phyloP scores from a whole-genome alignment of 2,329 filamentous ascomycete genomes.

The Neocatenulostroma microsporum region DNA sequence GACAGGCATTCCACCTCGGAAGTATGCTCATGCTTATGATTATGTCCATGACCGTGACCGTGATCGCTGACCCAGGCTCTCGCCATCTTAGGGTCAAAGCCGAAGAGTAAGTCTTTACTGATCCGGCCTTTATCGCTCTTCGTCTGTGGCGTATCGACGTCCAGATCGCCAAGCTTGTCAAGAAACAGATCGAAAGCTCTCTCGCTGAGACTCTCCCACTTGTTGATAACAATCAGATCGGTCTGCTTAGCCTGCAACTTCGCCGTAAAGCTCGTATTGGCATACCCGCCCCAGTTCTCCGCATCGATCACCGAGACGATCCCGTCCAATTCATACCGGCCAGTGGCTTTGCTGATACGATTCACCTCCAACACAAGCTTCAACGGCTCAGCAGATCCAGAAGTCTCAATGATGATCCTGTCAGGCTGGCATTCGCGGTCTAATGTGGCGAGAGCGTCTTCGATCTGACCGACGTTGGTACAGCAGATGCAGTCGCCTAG shows the following conservation, averaged over 20 bases:
- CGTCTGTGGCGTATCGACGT: conserved; percentile 67
- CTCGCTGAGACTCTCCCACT: conserved; percentile 75
- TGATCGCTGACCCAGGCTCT: conserved; percentile 35
- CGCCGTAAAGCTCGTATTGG: conserved; percentile 83
- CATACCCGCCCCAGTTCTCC: conserved; percentile 91
- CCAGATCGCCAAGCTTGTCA: conserved; percentile 71
- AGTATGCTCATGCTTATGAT: conserved; percentile 54
- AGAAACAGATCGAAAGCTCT: conserved; percentile 66
- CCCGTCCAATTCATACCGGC: conserved; percentile 69
- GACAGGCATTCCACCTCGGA: conserved; percentile 87
- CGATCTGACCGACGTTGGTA: conserved; percentile 89
- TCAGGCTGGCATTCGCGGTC: conserved; percentile 57
- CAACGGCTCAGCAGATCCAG: conserved; percentile 71
- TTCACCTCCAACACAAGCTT: conserved; percentile 89
- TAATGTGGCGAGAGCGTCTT: conserved; percentile 70
- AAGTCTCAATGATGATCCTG: conserved; percentile 89
- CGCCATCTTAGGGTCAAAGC: conserved; percentile 75
- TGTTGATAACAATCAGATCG: conserved; percentile 85
- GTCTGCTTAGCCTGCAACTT: conserved; percentile 83
- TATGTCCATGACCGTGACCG: conserved; percentile 36
- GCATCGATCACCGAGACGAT: conserved; percentile 87
- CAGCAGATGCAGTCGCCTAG: conserved; percentile 98
- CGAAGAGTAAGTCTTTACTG: conserved; percentile 70
- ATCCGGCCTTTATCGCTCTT: conserved; percentile 79
- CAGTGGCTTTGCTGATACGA: conserved; percentile 61